Base-by-base conservation (phyloP, 495 filamentous ascomycete genomes). In the Tuber aestivum region DNA sequence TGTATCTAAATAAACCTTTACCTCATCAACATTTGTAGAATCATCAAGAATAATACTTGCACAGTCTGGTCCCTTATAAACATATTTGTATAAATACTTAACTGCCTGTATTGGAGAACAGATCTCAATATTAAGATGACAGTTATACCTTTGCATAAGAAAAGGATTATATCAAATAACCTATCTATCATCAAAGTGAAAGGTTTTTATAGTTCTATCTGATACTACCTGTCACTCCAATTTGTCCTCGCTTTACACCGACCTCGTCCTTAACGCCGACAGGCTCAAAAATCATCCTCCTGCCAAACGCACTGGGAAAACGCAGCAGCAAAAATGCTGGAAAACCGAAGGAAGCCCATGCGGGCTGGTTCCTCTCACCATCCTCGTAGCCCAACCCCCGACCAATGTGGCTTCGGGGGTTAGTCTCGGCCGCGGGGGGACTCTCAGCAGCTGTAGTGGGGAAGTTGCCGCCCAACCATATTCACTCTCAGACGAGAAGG, bases 401-500 rank as follows among this genome's bases (percentile, higher is more conserved):
- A 20, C 65, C 41, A 20, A 18, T 10, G 10, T 32, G 56, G 56
- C 56, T 70, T 6, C 75, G 71, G 16, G 80, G 72, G 0, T 69
- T 80, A 48, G 32, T 61, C 3, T 9, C 65, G 0, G 75, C 81
- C 16, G 81, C 80, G 3, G 44, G 69, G 42, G 68, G 56, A 12
- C 78, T 83, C 20, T 72, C 82, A 10, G 71, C 73, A 1, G 75
- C 78, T 9, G 75, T 74, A 12, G 73, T 83, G 23, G 68, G 72
- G 38, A 74, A 76, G 41, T n/a, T 83, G 4, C 79, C 76, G 4
- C 72, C 78, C 18, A 32, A 65, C 12, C 45, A 73, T 27, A 35
- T 83, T 35, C 76, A 71, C 18, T 72, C 81, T 1, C 81, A 83
- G 70, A 48, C 78, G 8, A 68, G 82, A 41, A 82, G 72, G 8